A percentile compares a stretch with the other conserved stretches of the same genome.
phyloP scores from a whole-genome alignment of 169 alveolate genomes.

The Perkinsus marinus region DNA sequence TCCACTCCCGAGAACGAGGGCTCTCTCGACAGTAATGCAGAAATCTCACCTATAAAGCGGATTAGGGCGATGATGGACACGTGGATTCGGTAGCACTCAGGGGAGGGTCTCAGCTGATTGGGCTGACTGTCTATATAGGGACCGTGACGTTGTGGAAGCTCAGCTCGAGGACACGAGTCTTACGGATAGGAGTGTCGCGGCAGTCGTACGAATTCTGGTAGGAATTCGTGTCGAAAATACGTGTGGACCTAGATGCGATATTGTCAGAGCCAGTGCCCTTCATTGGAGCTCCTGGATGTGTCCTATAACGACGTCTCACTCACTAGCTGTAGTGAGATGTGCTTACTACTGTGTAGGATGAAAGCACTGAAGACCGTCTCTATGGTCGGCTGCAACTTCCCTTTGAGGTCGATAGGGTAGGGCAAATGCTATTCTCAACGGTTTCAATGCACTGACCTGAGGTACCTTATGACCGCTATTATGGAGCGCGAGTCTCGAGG shows the following conservation, averaged over 20 bases:
- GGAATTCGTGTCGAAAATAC: background rate
- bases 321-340: background rate
- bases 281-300: background rate
- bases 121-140: background rate
- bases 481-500: conserved; percentile 23
- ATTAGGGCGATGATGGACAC: background rate
- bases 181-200: background rate
- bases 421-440: background rate
- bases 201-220: background rate
- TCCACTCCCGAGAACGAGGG: too few species aligned
- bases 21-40: too few species aligned
- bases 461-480: conserved; percentile 14
- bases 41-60: too few species aligned
- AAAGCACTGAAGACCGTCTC: background rate
- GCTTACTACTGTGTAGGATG: background rate
- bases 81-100: background rate
- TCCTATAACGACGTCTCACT: background rate
- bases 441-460: background rate
- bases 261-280: background rate
- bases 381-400: background rate
- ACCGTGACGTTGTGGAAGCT: background rate
- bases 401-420: background rate
- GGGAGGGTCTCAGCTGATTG: background rate
- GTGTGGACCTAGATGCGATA: background rate
- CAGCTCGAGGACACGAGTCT: background rate